Conservation (phyloP, 306 rosid genomes). For the Rosa persica region DNA sequence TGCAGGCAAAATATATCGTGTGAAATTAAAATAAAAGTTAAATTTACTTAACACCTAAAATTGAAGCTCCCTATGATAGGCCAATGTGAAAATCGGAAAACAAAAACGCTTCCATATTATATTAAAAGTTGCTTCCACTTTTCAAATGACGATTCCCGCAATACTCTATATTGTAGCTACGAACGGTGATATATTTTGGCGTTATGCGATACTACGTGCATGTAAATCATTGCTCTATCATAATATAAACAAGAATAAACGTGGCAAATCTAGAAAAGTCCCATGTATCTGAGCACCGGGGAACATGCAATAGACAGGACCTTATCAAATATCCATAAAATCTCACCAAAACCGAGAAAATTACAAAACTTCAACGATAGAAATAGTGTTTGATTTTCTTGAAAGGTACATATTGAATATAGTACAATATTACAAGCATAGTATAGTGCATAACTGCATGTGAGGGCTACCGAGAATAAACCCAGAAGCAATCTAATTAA, state of each 20-base stretch:
- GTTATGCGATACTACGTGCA: not conserved
- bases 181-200: not conserved
- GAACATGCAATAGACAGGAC: conserved; percentile 45
- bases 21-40: too few relatives aligned
- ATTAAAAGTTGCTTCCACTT: not conserved
- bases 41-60: too few relatives aligned
- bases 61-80: too few relatives aligned
- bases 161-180: not conserved
- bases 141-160: not conserved
- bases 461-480: conserved; percentile 27
- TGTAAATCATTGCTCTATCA: not conserved
- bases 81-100: too few relatives aligned
- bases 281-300: conserved; percentile 20
- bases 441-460: conserved; percentile 33
- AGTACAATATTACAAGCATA: conserved; percentile 18
- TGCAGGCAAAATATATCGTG: too few relatives aligned
- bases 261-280: not conserved
- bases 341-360: conserved; percentile 37
- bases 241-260: not conserved
- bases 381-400: conserved; percentile 30
- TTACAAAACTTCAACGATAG: conserved; percentile 32
- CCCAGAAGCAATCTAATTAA: conserved; percentile 5
- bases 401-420: conserved; percentile 4
- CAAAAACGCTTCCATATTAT: too few relatives aligned
- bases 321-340: conserved; percentile 27